These are phyloP conservation scores for Apiospora marii DNA, from an alignment of 2,329 filamentous ascomycete genomes.

Conservation along the genomic window DNA sequence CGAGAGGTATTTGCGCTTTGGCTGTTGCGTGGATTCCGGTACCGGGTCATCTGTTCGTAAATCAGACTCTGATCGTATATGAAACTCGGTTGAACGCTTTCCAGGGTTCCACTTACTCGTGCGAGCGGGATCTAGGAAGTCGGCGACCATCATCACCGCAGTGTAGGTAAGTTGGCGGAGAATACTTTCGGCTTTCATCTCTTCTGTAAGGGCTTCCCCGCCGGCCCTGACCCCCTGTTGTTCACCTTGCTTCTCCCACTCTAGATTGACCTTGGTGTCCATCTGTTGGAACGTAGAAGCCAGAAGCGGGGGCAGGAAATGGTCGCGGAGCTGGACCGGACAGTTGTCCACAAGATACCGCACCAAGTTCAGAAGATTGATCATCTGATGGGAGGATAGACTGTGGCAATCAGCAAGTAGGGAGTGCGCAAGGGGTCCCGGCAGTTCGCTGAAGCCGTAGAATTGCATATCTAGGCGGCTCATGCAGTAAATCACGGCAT, in stretches of 20 bases:
- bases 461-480: slow-evolving; percentile 87
- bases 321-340: slow-evolving; percentile 76
- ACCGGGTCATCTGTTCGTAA: slow-evolving; percentile 30
- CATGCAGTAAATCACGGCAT: slow-evolving; percentile 94
- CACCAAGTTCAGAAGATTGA: slow-evolving; percentile 88
- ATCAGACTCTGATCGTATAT: slow-evolving; percentile 40
- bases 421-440: slow-evolving; percentile 81
- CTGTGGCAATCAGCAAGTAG: slow-evolving; percentile 83
- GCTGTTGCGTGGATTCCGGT: slow-evolving; percentile 35
- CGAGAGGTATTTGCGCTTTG: slow-evolving; percentile 55
- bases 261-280: slow-evolving; percentile 83
- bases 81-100: neutral
- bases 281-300: slow-evolving; percentile 84
- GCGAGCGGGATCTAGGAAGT: slow-evolving; percentile 80
- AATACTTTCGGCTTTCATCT: slow-evolving; percentile 98
- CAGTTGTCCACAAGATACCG: slow-evolving; percentile 92
- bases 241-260: slow-evolving; percentile 82
- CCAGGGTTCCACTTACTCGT: slow-evolving; percentile 57
- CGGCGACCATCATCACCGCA: slow-evolving; percentile 89
- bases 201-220: slow-evolving; percentile 84
- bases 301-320: slow-evolving; percentile 87
- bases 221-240: slow-evolving; percentile 69
- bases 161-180: slow-evolving; percentile 91
- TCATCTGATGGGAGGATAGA: slow-evolving; percentile 91
- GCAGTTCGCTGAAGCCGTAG: slow-evolving; percentile 87